Evolutionary conservation across 257 asterid species (phyloP).

Genomic region (Nicotiana undulata): DNA sequence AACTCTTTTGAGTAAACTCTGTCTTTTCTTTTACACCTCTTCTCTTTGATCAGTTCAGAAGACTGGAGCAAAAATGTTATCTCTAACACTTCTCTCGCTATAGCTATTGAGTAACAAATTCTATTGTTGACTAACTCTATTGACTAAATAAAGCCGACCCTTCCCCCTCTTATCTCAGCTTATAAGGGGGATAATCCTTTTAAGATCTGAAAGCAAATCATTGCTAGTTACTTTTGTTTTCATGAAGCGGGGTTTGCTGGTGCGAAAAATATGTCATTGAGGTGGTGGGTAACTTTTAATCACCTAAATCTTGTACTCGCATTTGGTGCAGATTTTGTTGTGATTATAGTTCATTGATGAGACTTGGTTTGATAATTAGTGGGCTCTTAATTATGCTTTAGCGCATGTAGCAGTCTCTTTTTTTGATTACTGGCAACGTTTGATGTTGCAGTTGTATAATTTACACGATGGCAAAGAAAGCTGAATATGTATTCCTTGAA

Average conservation of each 20-base stretch:
- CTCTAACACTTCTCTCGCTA: not conserved
- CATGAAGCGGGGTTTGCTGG: not conserved
- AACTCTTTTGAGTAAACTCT: not conserved
- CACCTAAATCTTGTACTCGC: not conserved
- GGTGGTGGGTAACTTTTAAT: not conserved
- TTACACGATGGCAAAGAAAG: constrained; percentile 53
- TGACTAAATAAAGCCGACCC: not conserved
- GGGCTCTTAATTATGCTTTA: not conserved
- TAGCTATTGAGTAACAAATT: not conserved
- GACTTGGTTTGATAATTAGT: not conserved
- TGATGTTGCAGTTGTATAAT: constrained; percentile 27
- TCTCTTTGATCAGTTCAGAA: not conserved
- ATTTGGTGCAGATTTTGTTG: not conserved
- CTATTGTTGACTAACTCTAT: not conserved
- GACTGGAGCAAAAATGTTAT: not conserved
- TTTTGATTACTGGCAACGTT: not conserved
- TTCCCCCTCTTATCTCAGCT: not conserved
- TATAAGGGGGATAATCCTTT: not conserved
- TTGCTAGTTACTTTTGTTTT: not conserved
- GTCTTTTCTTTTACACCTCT: not conserved
- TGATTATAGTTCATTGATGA: not conserved
- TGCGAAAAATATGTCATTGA: not conserved
- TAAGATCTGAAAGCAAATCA: not conserved
- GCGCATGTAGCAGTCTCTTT: not conserved
- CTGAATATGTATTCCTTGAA: constrained; percentile 59